A percentile compares a stretch with the other conserved stretches of the same genome.
Conservation (phyloP, 208 protist genomes). For the Trypanosoma conorhini region DNA sequence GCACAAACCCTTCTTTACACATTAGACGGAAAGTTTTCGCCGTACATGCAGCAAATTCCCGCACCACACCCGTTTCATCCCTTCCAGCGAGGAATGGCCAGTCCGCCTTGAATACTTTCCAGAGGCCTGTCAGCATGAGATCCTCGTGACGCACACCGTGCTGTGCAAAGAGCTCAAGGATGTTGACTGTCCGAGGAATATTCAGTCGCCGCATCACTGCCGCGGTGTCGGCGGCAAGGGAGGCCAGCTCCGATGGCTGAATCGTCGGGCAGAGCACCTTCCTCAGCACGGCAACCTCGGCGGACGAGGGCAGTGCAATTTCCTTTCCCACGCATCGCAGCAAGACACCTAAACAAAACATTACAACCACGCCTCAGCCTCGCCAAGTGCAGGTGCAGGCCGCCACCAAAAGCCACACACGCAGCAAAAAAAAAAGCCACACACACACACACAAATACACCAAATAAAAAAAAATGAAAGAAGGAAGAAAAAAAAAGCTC, state of each 20-base stretch:
- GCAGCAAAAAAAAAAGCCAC: not conserved
- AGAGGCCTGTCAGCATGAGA: conserved; percentile 57
- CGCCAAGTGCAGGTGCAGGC: not conserved
- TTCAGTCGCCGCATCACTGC: conserved; percentile 10
- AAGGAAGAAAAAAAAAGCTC: not conserved
- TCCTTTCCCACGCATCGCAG: conserved; percentile 19
- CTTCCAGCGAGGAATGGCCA: not conserved
- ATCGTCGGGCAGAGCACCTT: conserved; percentile 29
- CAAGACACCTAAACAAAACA: conserved; percentile 7
- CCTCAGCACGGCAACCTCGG: conserved; percentile 5
- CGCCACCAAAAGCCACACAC: not conserved
- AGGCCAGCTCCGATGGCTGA: conserved; percentile 24
- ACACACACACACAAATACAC: not conserved
- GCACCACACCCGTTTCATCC: not conserved
- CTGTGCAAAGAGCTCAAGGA: conserved; percentile 26
- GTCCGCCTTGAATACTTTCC: conserved; percentile 69
- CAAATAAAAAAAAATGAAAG: conserved; percentile 1
- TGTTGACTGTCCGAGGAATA: conserved; percentile 5
- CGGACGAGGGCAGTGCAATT: not conserved
- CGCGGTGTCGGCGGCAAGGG: conserved; percentile 18
- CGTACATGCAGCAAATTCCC: conserved; percentile 44
- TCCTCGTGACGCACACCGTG: conserved; percentile 64
- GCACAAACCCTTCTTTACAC: conserved; percentile 46
- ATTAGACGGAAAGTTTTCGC: conserved; percentile 53
- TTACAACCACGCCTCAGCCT: not conserved